phyloP scores from a whole-genome alignment of 352 stramenopile genomes.

The Phytophthora idaei region DNA sequence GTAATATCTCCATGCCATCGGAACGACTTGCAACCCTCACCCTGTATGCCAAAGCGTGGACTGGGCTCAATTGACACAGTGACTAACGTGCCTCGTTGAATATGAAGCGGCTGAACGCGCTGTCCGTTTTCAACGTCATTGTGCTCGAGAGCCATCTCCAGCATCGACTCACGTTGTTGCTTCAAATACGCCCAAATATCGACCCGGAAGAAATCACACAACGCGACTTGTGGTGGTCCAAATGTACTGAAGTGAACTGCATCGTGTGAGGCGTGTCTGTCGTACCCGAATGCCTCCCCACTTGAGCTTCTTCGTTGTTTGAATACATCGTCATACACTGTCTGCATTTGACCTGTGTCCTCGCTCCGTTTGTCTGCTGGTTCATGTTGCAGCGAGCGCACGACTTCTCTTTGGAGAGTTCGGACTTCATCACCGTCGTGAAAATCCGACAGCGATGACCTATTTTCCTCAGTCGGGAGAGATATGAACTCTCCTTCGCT shows the following conservation, averaged over 20 bases:
- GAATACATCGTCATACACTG: slow-evolving; percentile 4
- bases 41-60: slow-evolving; percentile 40
- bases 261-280: slow-evolving; percentile 27
- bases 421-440: slow-evolving; percentile 16
- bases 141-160: slow-evolving; percentile 57
- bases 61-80: slow-evolving; percentile 65
- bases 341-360: background rate
- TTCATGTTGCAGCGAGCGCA: slow-evolving; percentile 50
- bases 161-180: slow-evolving; percentile 66
- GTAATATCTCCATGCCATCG: slow-evolving; percentile 66
- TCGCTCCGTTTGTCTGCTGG: background rate
- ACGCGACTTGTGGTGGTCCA: slow-evolving; percentile 44
- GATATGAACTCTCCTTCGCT: slow-evolving; percentile 32
- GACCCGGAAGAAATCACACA: slow-evolving; percentile 58
- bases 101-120: slow-evolving; percentile 56
- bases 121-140: slow-evolving; percentile 56
- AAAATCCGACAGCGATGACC: slow-evolving; percentile 17
- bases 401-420: slow-evolving; percentile 42
- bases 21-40: slow-evolving; percentile 66
- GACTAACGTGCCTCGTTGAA: slow-evolving; percentile 63
- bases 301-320: slow-evolving; percentile 2
- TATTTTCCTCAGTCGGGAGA: slow-evolving; percentile 13
- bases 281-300: background rate
- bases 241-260: slow-evolving; percentile 69
- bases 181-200: slow-evolving; percentile 77